Percentiles rank a stretch among this genome's conserved stretches.
These are phyloP conservation scores for Narthecium ossifragum DNA, from an alignment of 106 monocot species.

Conservation along the genomic window DNA sequence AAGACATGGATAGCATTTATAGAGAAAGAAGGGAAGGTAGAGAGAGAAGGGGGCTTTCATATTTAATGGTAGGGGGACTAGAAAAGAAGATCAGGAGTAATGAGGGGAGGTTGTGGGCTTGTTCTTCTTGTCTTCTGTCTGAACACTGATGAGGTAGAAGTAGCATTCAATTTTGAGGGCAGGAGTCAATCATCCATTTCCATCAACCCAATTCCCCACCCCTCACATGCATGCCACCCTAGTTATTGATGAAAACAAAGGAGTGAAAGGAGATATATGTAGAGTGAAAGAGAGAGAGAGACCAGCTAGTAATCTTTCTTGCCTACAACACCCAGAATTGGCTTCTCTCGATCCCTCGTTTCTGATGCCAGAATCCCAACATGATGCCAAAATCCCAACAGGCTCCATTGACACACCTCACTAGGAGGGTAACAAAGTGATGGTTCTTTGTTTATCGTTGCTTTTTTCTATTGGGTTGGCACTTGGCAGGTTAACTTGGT, in stretches of 20 bases:
- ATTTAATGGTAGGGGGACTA: background rate
- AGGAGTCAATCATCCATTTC: constrained; percentile 26
- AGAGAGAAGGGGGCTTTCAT: background rate
- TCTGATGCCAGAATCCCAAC: background rate
- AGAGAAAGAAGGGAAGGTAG: constrained; percentile 1
- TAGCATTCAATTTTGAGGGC: background rate
- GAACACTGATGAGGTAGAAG: background rate
- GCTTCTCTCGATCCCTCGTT: background rate
- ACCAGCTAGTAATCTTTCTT: too few species aligned
- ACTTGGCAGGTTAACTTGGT: too few species aligned
- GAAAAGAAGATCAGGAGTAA: constrained; percentile 25
- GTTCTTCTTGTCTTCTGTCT: constrained; percentile 16
- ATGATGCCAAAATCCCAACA: too few species aligned
- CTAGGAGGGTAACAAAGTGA: too few species aligned
- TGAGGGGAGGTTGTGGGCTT: constrained; percentile 18
- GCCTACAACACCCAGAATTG: constrained; percentile 1
- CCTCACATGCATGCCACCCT: background rate
- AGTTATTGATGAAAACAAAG: background rate
- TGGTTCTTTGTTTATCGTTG: too few species aligned
- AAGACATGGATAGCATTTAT: constrained; percentile 5
- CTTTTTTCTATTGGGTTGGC: too few species aligned
- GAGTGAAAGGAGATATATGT: background rate
- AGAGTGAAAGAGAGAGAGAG: too few species aligned
- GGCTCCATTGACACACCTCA: too few species aligned
- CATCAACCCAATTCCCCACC: background rate